Evolutionary conservation across 139 green algal genomes (phyloP).

Genomic region (Haematococcus lacustris): DNA sequence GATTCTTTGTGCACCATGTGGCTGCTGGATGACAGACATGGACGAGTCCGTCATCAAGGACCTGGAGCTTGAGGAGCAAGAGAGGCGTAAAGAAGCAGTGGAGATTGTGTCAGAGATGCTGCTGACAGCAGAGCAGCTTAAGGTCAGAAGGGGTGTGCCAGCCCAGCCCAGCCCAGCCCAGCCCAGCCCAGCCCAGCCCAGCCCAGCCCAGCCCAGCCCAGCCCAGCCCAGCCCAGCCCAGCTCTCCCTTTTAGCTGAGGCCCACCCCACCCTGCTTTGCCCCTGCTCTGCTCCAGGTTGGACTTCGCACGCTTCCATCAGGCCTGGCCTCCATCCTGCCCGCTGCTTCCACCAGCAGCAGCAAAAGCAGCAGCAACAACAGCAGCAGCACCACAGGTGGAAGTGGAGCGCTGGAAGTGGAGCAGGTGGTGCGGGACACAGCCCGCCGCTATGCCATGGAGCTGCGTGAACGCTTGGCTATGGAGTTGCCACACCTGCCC

Average conservation of each 20-base stretch:
- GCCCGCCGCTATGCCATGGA: not conserved
- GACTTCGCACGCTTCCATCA: slow-evolving; percentile 36
- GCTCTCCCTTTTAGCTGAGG: too few relatives aligned
- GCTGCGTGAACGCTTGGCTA: slow-evolving; percentile 34
- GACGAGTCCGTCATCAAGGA: not conserved
- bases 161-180: too few relatives aligned
- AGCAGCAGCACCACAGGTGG: not conserved
- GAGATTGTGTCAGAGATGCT: slow-evolving; percentile 73
- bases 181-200: too few relatives aligned
- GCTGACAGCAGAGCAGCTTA: slow-evolving; percentile 74
- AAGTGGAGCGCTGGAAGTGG: not conserved
- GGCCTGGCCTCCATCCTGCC: slow-evolving; percentile 39
- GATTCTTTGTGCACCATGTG: not conserved
- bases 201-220: too few relatives aligned
- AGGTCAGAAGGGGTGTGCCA: too few relatives aligned
- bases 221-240: too few relatives aligned
- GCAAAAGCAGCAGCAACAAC: too few relatives aligned
- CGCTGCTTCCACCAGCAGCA: too few relatives aligned
- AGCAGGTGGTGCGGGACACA: not conserved
- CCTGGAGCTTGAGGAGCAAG: slow-evolving; percentile 8
- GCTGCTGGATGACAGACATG: not conserved
- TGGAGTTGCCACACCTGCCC: slow-evolving; percentile 38
- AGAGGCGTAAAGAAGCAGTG: slow-evolving; percentile 40
- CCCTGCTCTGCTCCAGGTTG: slow-evolving; percentile 12
- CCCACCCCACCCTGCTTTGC: too few relatives aligned